Conservation (phyloP, 192 early-diverging fungal species). For the Coemansia interrupta region DNA sequence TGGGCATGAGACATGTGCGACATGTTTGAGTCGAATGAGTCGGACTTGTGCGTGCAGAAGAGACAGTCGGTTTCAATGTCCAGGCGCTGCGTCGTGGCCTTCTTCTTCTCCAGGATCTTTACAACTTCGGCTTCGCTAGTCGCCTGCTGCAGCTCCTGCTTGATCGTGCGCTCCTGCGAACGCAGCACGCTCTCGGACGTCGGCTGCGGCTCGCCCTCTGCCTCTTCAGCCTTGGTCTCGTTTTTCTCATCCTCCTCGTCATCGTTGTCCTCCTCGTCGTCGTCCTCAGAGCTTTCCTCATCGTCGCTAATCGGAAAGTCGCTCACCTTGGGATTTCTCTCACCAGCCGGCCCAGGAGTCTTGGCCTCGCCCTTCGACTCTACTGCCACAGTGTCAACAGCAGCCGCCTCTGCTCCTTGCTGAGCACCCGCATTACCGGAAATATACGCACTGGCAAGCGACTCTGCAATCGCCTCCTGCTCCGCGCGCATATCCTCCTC, state of each 20-base stretch:
- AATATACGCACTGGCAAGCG: conserved; percentile 15
- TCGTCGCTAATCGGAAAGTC: conserved; percentile 48
- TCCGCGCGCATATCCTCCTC: conserved; percentile 41
- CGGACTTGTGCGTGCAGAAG: conserved; percentile 76
- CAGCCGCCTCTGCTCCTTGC: neutral
- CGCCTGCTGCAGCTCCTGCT: conserved; percentile 39
- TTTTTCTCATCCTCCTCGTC: conserved; percentile 8
- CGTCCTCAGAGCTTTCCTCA: conserved; percentile 34
- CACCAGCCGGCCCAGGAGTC: conserved; percentile 6
- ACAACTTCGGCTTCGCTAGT: conserved; percentile 63
- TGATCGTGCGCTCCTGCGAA: conserved; percentile 44
- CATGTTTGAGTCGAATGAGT: conserved; percentile 70
- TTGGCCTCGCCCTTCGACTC: neutral
- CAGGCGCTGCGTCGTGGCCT: conserved; percentile 64
- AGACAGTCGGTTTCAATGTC: conserved; percentile 75
- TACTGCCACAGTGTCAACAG: neutral
- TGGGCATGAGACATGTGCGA: conserved; percentile 89
- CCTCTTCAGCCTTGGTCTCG: neutral
- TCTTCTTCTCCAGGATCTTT: conserved; percentile 80
- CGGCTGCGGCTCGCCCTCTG: neutral
- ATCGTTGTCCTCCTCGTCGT: conserved; percentile 13
- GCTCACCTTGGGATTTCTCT: conserved; percentile 31
- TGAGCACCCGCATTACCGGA: neutral
- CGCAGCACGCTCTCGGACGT: conserved; percentile 26
- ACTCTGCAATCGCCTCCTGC: conserved; percentile 43